Evolutionary conservation across 805 yeast genomes (phyloP).

Genomic region (Candida adriatica): DNA sequence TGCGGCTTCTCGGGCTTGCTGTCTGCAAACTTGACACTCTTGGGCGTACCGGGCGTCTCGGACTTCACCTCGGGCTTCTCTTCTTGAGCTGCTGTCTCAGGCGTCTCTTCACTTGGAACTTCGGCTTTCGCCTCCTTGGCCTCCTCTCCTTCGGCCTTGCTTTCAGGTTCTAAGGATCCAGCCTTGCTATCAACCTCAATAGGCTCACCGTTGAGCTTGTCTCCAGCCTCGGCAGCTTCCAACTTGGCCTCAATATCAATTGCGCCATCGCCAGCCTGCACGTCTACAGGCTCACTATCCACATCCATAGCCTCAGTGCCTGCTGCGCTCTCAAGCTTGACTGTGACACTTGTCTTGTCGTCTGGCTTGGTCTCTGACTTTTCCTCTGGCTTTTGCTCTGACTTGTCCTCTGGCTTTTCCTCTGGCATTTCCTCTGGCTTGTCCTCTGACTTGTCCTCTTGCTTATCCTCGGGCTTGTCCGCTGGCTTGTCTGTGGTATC

Average conservation of each 20-base stretch:
- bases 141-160: neutral
- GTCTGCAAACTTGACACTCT: conserved; percentile 19
- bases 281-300: neutral
- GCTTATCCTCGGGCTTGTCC: neutral
- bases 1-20: conserved; percentile 13
- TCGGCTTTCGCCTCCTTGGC: conserved; percentile 2
- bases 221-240: neutral
- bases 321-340: too few species aligned
- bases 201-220: neutral
- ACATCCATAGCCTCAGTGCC: neutral
- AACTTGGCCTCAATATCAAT: neutral
- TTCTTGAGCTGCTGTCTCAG: neutral
- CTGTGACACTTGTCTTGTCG: conserved; percentile 1
- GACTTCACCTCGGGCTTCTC: neutral
- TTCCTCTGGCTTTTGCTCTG: neutral
- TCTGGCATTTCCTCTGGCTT: conserved; percentile 1
- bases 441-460: neutral
- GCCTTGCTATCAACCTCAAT: neutral
- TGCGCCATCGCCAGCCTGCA: neutral
- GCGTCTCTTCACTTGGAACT: neutral
- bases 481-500: neutral
- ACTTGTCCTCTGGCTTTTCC: neutral
- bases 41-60: too few species aligned
- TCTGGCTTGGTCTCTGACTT: neutral
- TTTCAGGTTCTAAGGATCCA: neutral